Evolutionary conservation across 352 stramenopile species (phyloP), one percentile per base, ranked within the genome.

Genomic region (Phytopythium mirpurense): DNA sequence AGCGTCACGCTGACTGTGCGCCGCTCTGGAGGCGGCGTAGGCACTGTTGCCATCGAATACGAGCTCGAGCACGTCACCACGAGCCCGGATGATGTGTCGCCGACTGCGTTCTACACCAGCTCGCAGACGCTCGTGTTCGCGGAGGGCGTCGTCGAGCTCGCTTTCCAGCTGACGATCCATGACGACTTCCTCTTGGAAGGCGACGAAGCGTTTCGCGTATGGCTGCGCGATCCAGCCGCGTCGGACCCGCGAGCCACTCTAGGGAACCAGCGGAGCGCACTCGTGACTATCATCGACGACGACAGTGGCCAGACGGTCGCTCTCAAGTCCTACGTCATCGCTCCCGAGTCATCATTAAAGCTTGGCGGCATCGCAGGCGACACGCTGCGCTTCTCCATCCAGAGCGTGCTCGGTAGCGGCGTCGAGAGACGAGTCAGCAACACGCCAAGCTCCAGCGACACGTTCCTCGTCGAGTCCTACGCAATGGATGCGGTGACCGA

Each of bases 131-230:
- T 98, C 9, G 61, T 77, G 29, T 98, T 98, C 55, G 59, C 56
- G 0, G 69, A 75, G 16, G 89, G 86, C 6, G 74, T 96, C 21
- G 72, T 97, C 18, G 72, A 85, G 24, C 73, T 96, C 35, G 83
- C 81, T 29, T 97, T 98, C 66, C 60, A 90, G 26, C 54, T 98
- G 23, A 92, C 88, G 19, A 96, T 98, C 53, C 88, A 97, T 57
- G 90, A 98, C 54, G 88, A 98, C 53, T 78, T 83, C 29, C 40
- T 81, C 29, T 53, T 80, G 3, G 81, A 96, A 27, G 62, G 43
- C 7, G 62, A 93, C 51, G 82, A 94, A 51, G 70, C 59, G 1
- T 93, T 95, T 47, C 68, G 78, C 14, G 60, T 96, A 21, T 35
- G 67, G 26, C 61, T 92, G 35, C 65, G 59, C 0, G 51, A 74